These are phyloP conservation scores for Penicillium sp. DNA, from an alignment of 2,329 filamentous ascomycete genomes.

Conservation along the genomic window DNA sequence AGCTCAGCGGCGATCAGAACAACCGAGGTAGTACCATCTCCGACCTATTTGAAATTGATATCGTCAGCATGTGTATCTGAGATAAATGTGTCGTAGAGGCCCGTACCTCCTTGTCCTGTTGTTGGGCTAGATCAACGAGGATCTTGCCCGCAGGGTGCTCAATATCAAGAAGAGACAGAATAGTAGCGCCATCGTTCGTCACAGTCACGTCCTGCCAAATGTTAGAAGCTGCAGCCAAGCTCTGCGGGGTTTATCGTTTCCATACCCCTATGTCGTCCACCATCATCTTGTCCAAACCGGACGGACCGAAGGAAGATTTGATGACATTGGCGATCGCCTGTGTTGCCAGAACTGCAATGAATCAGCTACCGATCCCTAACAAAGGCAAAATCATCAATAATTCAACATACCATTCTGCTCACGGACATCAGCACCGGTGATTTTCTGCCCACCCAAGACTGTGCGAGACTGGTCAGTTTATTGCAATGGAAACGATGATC, in stretches of 20 bases:
- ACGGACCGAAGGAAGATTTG: slow-evolving; percentile 97
- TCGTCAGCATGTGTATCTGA: not conserved
- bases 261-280: slow-evolving; percentile 96
- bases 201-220: slow-evolving; percentile 81
- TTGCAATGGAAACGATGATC: slow-evolving; percentile 9
- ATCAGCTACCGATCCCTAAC: slow-evolving; percentile 8
- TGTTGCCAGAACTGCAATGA: slow-evolving; percentile 75
- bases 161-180: slow-evolving; percentile 90
- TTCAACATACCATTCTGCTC: slow-evolving; percentile 80
- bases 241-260: slow-evolving; percentile 24
- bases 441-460: slow-evolving; percentile 95
- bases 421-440: slow-evolving; percentile 91
- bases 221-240: slow-evolving; percentile 22
- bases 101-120: slow-evolving; percentile 86
- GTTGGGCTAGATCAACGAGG: slow-evolving; percentile 91
- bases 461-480: slow-evolving; percentile 37
- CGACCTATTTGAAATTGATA: slow-evolving; percentile 55
- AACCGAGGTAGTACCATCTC: slow-evolving; percentile 96
- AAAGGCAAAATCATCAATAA: not conserved
- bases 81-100: not conserved
- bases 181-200: slow-evolving; percentile 97
- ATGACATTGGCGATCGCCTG: slow-evolving; percentile 98
- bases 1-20: slow-evolving; percentile 97
- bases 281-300: slow-evolving; percentile 99
- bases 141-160: slow-evolving; percentile 99